These are phyloP conservation scores for Euphorbia tirucalli DNA, from an alignment of 345 rosid species.

Conservation along the genomic window DNA sequence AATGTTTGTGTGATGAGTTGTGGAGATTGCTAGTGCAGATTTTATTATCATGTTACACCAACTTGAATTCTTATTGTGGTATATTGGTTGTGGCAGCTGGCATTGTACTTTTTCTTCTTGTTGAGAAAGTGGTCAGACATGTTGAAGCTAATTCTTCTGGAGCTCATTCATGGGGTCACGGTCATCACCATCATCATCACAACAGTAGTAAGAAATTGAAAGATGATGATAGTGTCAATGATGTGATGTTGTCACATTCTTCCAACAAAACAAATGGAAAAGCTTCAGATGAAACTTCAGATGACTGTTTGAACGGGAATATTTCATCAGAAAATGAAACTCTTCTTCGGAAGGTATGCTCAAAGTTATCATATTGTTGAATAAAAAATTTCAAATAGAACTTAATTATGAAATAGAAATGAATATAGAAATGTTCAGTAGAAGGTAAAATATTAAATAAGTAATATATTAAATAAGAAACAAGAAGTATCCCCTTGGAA, in stretches of 20 bases:
- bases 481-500: not conserved
- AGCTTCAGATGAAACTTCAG: constrained; percentile 36
- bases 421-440: no score
- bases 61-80: constrained; percentile 26
- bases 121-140: constrained; percentile 91
- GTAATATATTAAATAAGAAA: no score
- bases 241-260: constrained; percentile 27
- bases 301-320: constrained; percentile 39
- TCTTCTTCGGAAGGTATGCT: constrained; percentile 67
- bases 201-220: constrained; percentile 52
- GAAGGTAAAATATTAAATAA: no score
- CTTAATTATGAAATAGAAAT: no score
- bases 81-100: constrained; percentile 66
- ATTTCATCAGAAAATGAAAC: constrained; percentile 27
- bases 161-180: constrained; percentile 54
- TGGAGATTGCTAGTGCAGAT: not conserved
- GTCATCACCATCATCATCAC: constrained; percentile 72
- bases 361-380: not conserved
- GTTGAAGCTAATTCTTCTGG: constrained; percentile 71
- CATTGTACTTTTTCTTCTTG: constrained; percentile 86
- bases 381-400: no score
- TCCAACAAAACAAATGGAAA: constrained; percentile 33
- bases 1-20: not conserved
- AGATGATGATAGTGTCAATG: constrained; percentile 42
- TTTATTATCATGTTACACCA: constrained; percentile 20